Evolutionary conservation across 2,329 filamentous ascomycete species (phyloP), one percentile per base, ranked within the genome.

Genomic region (Fusarium temperatum): DNA sequence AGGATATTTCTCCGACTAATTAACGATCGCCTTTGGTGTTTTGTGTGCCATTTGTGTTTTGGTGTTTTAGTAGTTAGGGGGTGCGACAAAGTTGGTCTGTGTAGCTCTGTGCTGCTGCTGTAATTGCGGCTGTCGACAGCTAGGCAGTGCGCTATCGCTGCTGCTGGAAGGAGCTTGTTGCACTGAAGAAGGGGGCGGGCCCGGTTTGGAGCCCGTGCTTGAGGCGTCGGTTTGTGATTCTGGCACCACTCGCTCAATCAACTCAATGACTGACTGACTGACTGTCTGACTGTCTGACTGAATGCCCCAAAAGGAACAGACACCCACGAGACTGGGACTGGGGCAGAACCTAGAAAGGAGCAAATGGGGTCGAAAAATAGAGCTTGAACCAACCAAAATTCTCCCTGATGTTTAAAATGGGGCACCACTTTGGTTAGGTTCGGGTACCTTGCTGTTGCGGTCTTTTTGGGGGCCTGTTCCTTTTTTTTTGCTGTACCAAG

Each of bases 1-100:
- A 60, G 63, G 59, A 66, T 73, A 76, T 75, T 75, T 74, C 75
- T 75, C 75, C 75, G 69, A 59, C 58, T 54, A 70, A 76, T 77
- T 66, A 75, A 55, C 65, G 73, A 75, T 76, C 64, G 69, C 51
- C 56, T 63, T 42, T 69, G 58, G 51, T 70, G 58, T 70, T 69
- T 70, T 70, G 66, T 38, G 28, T 45, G 41, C 61, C 69, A 57
- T 61, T 38, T 53, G 48, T 60, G 63, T 67, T 63, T 44, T 57
- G 54, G 30, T 53, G 32, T 9, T 30, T 35, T 35, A 26, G 26
- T 26, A 26, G 26, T 41, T 22, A 30, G 61, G 73, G 72, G 72
- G 68, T 67, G 62, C 39, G 54, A 48, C 42, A 44, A 69, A 45
- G 26, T 32, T 51, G 36, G 26, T 30, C 45, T 38, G 32, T 61